Percentiles rank a stretch among this genome's conserved stretches.
These are phyloP conservation scores for Hyphopichia burtonii DNA, from an alignment of 1,139 yeast genomes.

Conservation along the genomic window DNA sequence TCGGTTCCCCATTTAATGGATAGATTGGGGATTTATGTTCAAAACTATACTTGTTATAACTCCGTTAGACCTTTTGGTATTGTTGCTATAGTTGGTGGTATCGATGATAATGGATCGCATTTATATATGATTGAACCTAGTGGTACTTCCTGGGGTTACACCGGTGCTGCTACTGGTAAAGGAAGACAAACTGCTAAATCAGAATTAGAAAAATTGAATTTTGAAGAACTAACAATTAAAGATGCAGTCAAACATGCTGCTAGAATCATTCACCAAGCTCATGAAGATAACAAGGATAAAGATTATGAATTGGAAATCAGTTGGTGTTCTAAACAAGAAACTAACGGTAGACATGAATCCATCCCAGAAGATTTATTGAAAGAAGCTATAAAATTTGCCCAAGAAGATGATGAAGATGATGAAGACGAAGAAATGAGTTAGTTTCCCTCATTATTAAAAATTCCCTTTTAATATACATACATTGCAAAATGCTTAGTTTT, in stretches of 20 bases:
- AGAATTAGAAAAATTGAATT: constrained; percentile 87
- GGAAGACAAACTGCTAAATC: constrained; percentile 97
- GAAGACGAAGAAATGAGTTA: constrained; percentile 38
- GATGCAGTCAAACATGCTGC: constrained; percentile 96
- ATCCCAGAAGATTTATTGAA: constrained; percentile 76
- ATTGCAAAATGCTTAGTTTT: neutral
- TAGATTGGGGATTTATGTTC: constrained; percentile 88
- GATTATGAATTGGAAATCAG: constrained; percentile 93
- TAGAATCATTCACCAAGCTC: constrained; percentile 86
- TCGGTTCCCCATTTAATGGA: constrained; percentile 82
- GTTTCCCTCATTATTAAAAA: constrained; percentile 11
- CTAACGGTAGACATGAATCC: constrained; percentile 76
- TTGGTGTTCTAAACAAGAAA: constrained; percentile 74
- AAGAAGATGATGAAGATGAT: constrained; percentile 76
- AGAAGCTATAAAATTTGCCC: constrained; percentile 82
- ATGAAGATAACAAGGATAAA: constrained; percentile 96
- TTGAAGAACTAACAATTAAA: constrained; percentile 62
- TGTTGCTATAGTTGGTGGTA: constrained; percentile 89
- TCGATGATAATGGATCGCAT: constrained; percentile 85
- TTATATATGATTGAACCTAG: constrained; percentile 97
- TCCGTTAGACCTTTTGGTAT: constrained; percentile 98
- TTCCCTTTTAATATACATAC: neutral
- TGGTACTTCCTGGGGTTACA: constrained; percentile 96
- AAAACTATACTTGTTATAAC: constrained; percentile 92
- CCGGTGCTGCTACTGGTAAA: constrained; percentile 96